Conservation (phyloP, 805 yeast genomes). For the Ogataea angusta region DNA sequence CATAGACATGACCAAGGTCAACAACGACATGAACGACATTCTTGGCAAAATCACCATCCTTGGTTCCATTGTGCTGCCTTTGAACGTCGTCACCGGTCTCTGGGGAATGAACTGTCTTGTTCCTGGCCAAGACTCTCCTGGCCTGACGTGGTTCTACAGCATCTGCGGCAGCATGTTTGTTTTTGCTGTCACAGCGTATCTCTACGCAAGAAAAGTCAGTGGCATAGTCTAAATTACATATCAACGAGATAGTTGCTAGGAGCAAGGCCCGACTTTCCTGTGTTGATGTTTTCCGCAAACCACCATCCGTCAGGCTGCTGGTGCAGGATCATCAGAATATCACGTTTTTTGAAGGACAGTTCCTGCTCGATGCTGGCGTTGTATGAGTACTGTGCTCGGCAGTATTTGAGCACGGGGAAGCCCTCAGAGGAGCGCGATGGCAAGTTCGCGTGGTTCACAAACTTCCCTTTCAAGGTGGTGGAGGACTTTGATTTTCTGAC, state of each 20-base stretch:
- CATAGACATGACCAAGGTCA: conserved; percentile 95
- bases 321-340: conserved; percentile 47
- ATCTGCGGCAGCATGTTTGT: conserved; percentile 45
- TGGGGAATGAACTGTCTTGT: conserved; percentile 99
- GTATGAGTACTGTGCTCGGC: conserved; percentile 56
- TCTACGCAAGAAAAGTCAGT: conserved; percentile 44
- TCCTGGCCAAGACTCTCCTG: conserved; percentile 79
- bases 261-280: conserved; percentile 51
- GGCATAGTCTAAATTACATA: conserved; percentile 28
- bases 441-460: conserved; percentile 29
- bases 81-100: conserved; percentile 91
- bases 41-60: conserved; percentile 87
- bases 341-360: conserved; percentile 56
- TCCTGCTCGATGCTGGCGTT: conserved; percentile 60
- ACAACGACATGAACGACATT: conserved; percentile 95
- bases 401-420: conserved; percentile 48
- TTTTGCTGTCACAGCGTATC: conserved; percentile 45
- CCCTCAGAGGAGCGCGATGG: conserved; percentile 54
- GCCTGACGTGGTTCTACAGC: conserved; percentile 63
- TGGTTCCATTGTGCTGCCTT: conserved; percentile 93
- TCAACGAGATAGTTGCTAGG: conserved; percentile 56
- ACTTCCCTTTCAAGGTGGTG: conserved; percentile 23
- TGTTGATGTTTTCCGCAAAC: conserved; percentile 56
- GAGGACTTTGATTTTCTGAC: conserved; percentile 32
- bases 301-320: conserved; percentile 76